These are phyloP conservation scores for Lotus japonicus DNA, from an alignment of 306 rosid species.

Conservation along the genomic window DNA sequence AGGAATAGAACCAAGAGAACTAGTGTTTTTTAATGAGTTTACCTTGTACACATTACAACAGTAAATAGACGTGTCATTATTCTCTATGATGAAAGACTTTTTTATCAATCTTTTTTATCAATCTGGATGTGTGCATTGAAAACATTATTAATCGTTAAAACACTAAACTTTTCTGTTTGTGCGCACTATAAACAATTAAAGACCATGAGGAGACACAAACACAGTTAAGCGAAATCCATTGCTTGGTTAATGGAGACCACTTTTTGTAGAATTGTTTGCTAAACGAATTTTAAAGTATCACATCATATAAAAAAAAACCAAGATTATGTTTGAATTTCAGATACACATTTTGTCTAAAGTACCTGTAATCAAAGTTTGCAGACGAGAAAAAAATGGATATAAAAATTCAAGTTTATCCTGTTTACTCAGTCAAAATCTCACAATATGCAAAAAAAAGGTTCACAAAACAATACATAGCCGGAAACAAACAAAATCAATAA, in stretches of 20 bases:
- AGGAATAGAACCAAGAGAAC: slow-evolving; percentile 29
- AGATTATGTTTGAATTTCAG: too few species aligned
- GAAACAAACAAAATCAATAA: neutral
- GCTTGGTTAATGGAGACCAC: too few species aligned
- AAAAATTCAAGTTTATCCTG: neutral
- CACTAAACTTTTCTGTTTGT: neutral
- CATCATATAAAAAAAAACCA: too few species aligned
- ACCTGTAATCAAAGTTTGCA: too few species aligned
- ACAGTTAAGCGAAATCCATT: too few species aligned
- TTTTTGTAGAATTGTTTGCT: neutral
- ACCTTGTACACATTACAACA: slow-evolving; percentile 51
- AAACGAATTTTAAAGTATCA: neutral
- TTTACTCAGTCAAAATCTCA: neutral
- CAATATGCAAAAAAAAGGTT: neutral
- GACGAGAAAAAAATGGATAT: neutral
- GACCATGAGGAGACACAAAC: too few species aligned
- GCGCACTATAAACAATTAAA: too few species aligned
- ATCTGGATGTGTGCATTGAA: neutral
- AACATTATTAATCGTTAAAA: neutral
- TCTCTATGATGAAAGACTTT: slow-evolving; percentile 2
- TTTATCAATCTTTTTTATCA: too few species aligned
- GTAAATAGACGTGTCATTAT: slow-evolving; percentile 31
- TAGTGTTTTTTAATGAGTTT: slow-evolving; percentile 17
- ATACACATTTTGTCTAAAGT: too few species aligned
- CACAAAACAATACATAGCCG: neutral